phyloP scores from a whole-genome alignment of 768 basidiomycete genomes.

The Boletus vinaceobasis region DNA sequence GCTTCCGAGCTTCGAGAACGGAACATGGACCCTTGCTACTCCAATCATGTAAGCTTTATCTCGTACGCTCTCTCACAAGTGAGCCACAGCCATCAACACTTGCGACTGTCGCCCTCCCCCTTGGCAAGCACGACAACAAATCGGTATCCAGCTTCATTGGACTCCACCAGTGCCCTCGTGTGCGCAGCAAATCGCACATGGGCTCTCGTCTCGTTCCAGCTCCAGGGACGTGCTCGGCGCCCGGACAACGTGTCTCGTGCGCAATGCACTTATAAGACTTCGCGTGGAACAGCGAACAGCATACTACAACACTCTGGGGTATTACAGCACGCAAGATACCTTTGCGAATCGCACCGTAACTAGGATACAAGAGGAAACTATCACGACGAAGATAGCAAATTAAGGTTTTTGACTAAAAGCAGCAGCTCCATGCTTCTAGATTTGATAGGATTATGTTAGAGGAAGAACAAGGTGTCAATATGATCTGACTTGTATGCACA shows the following conservation, averaged over 20 bases:
- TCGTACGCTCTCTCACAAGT: not conserved
- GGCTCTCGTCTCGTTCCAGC: not conserved
- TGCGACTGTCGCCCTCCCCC: conserved; percentile 1
- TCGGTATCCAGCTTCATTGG: not conserved
- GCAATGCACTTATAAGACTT: conserved; percentile 3
- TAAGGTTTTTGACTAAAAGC: conserved; percentile 30
- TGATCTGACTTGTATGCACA: conserved; percentile 18
- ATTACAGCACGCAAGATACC: conserved; percentile 12
- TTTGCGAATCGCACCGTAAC: conserved; percentile 18
- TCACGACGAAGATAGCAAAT: conserved; percentile 18
- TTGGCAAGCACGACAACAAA: conserved; percentile 6
- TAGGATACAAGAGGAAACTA: conserved; percentile 17
- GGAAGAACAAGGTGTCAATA: conserved; percentile 12
- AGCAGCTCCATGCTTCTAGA: conserved; percentile 22
- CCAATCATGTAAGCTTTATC: conserved; percentile 19
- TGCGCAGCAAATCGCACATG: not conserved
- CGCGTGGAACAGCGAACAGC: conserved; percentile 6
- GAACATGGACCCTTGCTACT: conserved; percentile 17
- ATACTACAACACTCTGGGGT: conserved; percentile 12
- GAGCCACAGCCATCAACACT: not conserved
- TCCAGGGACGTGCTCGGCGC: not conserved
- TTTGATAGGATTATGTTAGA: conserved; percentile 18
- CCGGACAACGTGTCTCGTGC: conserved; percentile 19
- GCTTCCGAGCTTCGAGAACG: conserved; percentile 26
- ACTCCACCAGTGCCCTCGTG: not conserved